A percentile compares a stretch with the other conserved stretches of the same genome.
These are phyloP conservation scores for Arachnopeziza araneosa DNA, from an alignment of 2,329 filamentous ascomycete species.

Conservation along the genomic window DNA sequence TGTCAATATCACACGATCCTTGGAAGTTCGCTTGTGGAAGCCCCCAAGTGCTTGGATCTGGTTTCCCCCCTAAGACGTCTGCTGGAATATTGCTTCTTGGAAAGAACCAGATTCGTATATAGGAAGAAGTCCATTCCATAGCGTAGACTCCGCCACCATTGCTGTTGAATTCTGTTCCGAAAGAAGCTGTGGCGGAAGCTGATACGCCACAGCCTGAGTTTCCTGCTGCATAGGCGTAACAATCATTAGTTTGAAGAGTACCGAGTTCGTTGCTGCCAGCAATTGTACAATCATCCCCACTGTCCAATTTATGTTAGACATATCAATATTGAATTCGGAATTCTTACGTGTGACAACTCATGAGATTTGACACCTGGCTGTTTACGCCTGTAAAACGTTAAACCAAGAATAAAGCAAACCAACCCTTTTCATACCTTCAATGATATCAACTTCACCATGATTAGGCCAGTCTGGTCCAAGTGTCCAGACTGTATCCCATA, in stretches of 20 bases:
- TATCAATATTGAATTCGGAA: neutral
- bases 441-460: conserved; percentile 34
- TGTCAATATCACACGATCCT: conserved; percentile 56
- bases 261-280: neutral
- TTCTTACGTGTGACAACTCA: neutral
- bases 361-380: neutral
- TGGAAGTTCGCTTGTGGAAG: conserved; percentile 54
- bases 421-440: conserved; percentile 36
- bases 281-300: neutral
- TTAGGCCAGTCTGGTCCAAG: conserved; percentile 23
- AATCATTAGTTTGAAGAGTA: neutral
- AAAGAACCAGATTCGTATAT: conserved; percentile 74
- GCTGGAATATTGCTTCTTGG: conserved; percentile 54
- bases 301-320: neutral
- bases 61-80: conserved; percentile 54
- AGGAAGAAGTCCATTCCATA: conserved; percentile 60
- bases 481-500: conserved; percentile 19
- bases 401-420: neutral
- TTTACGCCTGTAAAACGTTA: neutral
- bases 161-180: conserved; percentile 61
- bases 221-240: conserved; percentile 26
- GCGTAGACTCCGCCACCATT: conserved; percentile 62
- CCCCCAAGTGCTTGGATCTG: conserved; percentile 58
- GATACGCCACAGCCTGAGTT: conserved; percentile 12
- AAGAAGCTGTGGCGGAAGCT: conserved; percentile 30